phyloP scores from a whole-genome alignment of 169 alveolate genomes.

The Plasmodium yoelii region DNA sequence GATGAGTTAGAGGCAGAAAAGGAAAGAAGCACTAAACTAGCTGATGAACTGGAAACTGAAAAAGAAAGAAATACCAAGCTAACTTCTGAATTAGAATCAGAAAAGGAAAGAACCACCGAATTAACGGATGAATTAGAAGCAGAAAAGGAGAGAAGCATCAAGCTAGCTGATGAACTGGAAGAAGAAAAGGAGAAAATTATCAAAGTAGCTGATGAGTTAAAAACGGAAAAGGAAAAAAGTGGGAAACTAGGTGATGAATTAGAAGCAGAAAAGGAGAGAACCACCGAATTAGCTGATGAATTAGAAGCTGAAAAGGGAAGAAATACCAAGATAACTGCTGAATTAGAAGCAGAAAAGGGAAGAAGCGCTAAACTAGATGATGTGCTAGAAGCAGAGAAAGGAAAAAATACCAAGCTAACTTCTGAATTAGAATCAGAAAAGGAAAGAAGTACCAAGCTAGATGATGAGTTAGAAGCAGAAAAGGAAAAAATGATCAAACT shows the following conservation, averaged over 20 bases:
- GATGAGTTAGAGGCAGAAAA: conserved; percentile 20
- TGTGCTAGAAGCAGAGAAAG: neutral
- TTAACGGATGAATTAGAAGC: neutral
- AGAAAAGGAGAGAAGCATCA: neutral
- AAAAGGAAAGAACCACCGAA: neutral
- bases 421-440: neutral
- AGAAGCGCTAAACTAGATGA: neutral
- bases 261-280: neutral
- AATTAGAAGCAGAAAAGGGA: neutral
- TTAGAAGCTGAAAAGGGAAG: neutral
- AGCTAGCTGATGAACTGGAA: neutral
- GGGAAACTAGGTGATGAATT: neutral
- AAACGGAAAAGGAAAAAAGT: conserved; percentile 26
- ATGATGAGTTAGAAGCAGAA: neutral
- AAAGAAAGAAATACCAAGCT: neutral
- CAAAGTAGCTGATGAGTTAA: neutral
- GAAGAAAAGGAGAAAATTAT: conserved; percentile 1
- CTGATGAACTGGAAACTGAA: neutral
- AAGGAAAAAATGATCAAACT: neutral
- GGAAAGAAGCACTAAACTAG: neutral
- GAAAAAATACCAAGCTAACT: neutral
- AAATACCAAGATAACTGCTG: neutral
- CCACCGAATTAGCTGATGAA: neutral
- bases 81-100: neutral
- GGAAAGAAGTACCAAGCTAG: neutral